These are phyloP conservation scores for Aspergillus indologenus DNA, from an alignment of 495 filamentous ascomycete genomes.

Conservation along the genomic window DNA sequence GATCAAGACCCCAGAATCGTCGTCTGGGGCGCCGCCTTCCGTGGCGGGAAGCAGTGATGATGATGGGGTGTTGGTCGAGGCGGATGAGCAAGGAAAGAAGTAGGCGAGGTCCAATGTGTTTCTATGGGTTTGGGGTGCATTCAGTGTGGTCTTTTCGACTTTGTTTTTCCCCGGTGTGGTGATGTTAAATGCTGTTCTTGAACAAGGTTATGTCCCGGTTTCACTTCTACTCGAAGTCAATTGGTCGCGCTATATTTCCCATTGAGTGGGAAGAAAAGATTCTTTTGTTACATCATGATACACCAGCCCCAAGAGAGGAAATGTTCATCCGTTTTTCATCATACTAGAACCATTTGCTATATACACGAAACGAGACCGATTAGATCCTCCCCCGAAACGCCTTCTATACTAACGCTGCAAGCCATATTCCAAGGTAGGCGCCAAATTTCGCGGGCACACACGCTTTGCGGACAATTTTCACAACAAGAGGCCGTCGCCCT, in stretches of 20 bases:
- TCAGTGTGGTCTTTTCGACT: not conserved
- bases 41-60: slow-evolving; percentile 67
- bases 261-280: no score
- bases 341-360: no score
- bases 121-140: not conserved
- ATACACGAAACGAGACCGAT: not conserved
- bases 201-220: no score
- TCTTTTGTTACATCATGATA: no score
- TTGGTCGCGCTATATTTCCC: no score
- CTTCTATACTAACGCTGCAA: not conserved
- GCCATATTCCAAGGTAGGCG: not conserved
- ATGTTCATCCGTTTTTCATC: no score
- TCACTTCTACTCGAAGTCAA: no score
- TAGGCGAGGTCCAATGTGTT: slow-evolving; percentile 28
- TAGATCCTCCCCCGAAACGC: not conserved
- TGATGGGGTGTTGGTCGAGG: slow-evolving; percentile 81
- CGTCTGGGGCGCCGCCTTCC: slow-evolving; percentile 19
- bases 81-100: slow-evolving; percentile 54
- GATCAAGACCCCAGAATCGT: slow-evolving; percentile 13
- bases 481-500: slow-evolving; percentile 30
- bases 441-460: not conserved
- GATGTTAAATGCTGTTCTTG: no score
- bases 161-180: not conserved
- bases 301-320: no score
- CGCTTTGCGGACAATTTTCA: not conserved